phyloP scores from a whole-genome alignment of 2,329 filamentous ascomycete genomes.

The Paracoccidioides brasiliensis region DNA sequence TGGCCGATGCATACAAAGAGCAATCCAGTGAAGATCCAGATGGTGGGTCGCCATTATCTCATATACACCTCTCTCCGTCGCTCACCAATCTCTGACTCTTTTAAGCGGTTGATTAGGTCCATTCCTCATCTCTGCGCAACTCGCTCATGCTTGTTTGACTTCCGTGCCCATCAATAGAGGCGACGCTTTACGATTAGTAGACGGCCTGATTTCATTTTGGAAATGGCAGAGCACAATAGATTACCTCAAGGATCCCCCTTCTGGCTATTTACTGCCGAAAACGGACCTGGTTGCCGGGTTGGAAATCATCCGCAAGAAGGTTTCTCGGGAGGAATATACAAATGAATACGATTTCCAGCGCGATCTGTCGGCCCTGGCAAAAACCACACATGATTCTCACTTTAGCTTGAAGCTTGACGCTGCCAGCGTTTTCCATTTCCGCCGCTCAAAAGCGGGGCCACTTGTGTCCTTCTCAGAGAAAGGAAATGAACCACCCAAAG shows the following conservation, averaged over 20 bases:
- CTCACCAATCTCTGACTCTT: neutral
- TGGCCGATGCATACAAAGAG: neutral
- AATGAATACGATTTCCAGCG: conserved; percentile 45
- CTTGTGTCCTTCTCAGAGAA: conserved; percentile 50
- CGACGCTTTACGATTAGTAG: conserved; percentile 13
- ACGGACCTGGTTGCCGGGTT: conserved; percentile 38
- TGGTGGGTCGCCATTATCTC: neutral
- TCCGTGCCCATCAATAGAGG: conserved; percentile 14
- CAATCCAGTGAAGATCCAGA: neutral
- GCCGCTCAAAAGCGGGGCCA: conserved; percentile 41
- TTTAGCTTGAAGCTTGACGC: conserved; percentile 16
- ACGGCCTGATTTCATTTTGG: conserved; percentile 13
- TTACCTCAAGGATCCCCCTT: conserved; percentile 33
- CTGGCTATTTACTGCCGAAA: conserved; percentile 37
- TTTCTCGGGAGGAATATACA: conserved; percentile 30
- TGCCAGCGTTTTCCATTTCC: conserved; percentile 33
- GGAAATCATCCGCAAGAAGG: conserved; percentile 34
- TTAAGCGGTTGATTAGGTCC: conserved; percentile 3
- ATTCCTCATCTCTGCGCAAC: conserved; percentile 6
- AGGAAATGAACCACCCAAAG: conserved; percentile 44
- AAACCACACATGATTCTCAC: conserved; percentile 51
- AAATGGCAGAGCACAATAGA: conserved; percentile 16
- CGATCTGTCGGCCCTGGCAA: conserved; percentile 42
- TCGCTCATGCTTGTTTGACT: conserved; percentile 13
- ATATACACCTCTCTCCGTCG: neutral